Base-by-base conservation (phyloP, 352 stramenopile species). In the Globisporangium rhizosaccharum region DNA sequence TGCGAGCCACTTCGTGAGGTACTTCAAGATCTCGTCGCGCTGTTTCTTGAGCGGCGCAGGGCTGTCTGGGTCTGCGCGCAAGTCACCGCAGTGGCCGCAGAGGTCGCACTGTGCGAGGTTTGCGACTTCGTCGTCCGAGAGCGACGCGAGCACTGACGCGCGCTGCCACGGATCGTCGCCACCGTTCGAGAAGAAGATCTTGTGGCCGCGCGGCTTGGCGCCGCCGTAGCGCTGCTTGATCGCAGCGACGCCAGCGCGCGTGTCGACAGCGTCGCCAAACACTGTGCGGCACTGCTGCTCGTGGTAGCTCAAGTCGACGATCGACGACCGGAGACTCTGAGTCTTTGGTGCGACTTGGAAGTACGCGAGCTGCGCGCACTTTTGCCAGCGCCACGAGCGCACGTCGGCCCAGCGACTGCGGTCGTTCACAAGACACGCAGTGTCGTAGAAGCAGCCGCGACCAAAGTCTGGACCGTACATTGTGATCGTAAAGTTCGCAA, bases 381-480 rank as follows among this genome's bases (percentile, higher is more conserved):
- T 96, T 52, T 96, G 84, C 79, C 80, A 95, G 33, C 87, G 71
- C 86, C 87, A 96, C 58, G 87, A 93, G 12, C 86, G 82, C 42
- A 82, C 79, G 56, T 93, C 84, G 23, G 67, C 68, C 82, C 83
- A 94, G 18, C 79, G 73, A 15, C 60, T 56, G 36, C 54, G 67
- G 57, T 90, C 68, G 28, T 70, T 66, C 6, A 67, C 49, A 25
- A 94, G 60, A 61, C 83, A 93, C 30, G 68, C 75, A 7, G 83
- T 93, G 65, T 94, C 82, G 72, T 94, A 94, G 53, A 94, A 94
- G 63, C 83, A 93, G 23, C 68, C 76, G 20, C 69, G 78, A 8
- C 84, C 84, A 64, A 96, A 96, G 5, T 78, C 74, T 30, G 58
- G 42, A 15, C 87, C 87, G 55, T 94, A 96, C 72, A 90, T 90